Evolutionary conservation across 495 filamentous ascomycete species (phyloP).

Genomic region (Extremus antarcticus): DNA sequence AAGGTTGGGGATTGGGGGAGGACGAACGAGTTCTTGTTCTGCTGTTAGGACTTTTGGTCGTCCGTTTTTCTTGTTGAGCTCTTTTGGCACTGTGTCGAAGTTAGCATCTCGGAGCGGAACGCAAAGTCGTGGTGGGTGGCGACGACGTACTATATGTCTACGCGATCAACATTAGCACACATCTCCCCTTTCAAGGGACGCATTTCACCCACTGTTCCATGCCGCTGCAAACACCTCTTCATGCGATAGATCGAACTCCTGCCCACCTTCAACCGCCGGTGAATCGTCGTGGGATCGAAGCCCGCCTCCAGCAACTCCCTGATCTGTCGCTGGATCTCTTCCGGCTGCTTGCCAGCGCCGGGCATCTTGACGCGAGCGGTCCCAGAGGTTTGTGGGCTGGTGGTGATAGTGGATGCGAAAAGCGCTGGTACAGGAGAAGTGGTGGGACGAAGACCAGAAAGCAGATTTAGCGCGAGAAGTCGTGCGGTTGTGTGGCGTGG

Average conservation of each 20-base stretch:
- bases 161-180: background rate
- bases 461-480: too few relatives aligned
- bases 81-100: constrained; percentile 9
- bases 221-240: constrained; percentile 16
- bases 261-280: constrained; percentile 16
- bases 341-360: constrained; percentile 16
- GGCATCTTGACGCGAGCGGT: constrained; percentile 8
- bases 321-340: constrained; percentile 16
- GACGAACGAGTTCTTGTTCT: constrained; percentile 18
- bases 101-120: too few relatives aligned
- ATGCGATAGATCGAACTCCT: constrained; percentile 19
- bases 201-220: constrained; percentile 13
- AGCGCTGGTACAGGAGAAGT: too few relatives aligned
- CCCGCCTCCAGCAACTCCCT: constrained; percentile 19
- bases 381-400: background rate
- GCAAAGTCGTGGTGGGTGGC: background rate
- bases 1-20: too few relatives aligned
- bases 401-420: too few relatives aligned
- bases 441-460: too few relatives aligned
- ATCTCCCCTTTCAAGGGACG: background rate
- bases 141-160: background rate
- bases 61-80: constrained; percentile 22
- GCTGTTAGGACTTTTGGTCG: constrained; percentile 16
- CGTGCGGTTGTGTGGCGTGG: too few relatives aligned
- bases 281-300: constrained; percentile 22